Evolutionary conservation across 2,329 filamentous ascomycete species (phyloP).

Genomic region (Trichoderma sp.): DNA sequence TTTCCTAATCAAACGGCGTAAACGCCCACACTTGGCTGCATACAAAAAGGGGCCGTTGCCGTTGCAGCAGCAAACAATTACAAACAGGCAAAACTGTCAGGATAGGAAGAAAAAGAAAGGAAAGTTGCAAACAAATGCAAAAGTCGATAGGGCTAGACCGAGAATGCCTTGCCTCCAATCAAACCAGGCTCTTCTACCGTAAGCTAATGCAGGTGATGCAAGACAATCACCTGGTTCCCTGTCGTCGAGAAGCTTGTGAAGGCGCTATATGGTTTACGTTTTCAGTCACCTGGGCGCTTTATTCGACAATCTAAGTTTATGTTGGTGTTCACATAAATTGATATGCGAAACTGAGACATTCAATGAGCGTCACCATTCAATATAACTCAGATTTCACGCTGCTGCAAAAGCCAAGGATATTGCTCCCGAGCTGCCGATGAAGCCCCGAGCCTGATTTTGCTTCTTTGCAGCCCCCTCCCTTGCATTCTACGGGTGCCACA

Average conservation of each 20-base stretch:
- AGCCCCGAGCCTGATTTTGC: neutral
- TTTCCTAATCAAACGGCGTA: neutral
- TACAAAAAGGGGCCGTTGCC: neutral
- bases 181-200: neutral
- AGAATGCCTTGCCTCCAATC: neutral
- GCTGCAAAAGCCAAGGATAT: neutral
- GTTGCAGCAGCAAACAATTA: neutral
- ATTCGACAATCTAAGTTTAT: too few relatives aligned
- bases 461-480: neutral
- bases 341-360: fast-evolving
- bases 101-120: neutral
- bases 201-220: neutral
- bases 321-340: too few relatives aligned
- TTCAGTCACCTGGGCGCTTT: too few relatives aligned
- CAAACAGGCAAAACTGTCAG: neutral
- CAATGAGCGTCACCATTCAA: too few relatives aligned
- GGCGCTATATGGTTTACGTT: too few relatives aligned
- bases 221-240: neutral
- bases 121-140: neutral
- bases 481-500: neutral
- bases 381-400: neutral
- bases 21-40: neutral
- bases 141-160: neutral
- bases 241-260: neutral
- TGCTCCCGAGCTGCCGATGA: neutral